phyloP scores from a whole-genome alignment of 2,329 filamentous ascomycete genomes.

The Botrytis byssoidea region DNA sequence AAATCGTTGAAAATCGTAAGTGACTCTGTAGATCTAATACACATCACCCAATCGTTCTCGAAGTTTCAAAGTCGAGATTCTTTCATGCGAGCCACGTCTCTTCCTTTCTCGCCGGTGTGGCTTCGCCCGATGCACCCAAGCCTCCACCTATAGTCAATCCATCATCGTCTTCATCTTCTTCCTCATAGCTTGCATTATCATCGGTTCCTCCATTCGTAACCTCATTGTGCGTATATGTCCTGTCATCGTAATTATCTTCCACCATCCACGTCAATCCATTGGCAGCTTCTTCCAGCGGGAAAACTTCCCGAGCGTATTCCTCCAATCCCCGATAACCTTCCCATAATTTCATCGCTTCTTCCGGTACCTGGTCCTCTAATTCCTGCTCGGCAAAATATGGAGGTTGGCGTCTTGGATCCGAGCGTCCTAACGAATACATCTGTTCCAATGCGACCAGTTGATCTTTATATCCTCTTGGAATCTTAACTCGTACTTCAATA shows the following conservation, averaged over 20 bases:
- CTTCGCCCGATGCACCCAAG: conserved; percentile 26
- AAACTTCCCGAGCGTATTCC: conserved; percentile 92
- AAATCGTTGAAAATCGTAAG: not conserved
- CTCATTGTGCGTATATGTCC: conserved; percentile 25
- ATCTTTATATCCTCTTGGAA: conserved; percentile 83
- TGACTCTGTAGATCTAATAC: not conserved
- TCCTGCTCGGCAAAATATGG: conserved; percentile 60
- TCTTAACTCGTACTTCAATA: conserved; percentile 81
- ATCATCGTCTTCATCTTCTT: conserved; percentile 52
- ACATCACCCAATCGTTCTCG: not conserved
- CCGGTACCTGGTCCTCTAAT: conserved; percentile 64
- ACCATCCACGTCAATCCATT: conserved; percentile 95
- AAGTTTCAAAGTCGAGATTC: not conserved
- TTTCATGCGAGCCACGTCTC: conserved; percentile 38
- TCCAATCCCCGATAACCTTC: conserved; percentile 87
- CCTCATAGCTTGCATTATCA: conserved; percentile 30
- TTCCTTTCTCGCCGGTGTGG: conserved; percentile 36
- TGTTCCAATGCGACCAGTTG: conserved; percentile 72
- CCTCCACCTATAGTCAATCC: conserved; percentile 36
- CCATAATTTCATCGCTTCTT: conserved; percentile 79
- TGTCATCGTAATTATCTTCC: conserved; percentile 45
- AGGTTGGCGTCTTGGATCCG: conserved; percentile 53
- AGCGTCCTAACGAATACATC: conserved; percentile 50
- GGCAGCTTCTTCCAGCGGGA: conserved; percentile 89
- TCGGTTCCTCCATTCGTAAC: conserved; percentile 35